Conservation (phyloP, 352 stramenopile species). For the Thalassiosira delicatula region DNA sequence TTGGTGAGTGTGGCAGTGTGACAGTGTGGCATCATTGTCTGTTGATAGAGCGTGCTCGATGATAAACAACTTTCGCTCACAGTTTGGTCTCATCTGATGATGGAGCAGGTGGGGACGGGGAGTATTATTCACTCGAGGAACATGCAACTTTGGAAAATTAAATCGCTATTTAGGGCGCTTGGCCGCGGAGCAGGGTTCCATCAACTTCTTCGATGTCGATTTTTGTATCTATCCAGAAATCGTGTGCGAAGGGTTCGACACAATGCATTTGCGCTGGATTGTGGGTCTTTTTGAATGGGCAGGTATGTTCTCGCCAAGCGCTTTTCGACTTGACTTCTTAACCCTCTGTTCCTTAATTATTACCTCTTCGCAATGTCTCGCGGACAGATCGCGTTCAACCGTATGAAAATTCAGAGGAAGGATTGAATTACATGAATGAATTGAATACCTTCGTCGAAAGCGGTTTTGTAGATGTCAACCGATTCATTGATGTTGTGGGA, state of each 20-base stretch:
- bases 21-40: no score
- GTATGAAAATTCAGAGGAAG: constrained; percentile 28
- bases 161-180: constrained; percentile 50
- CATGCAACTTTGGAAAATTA: constrained; percentile 50
- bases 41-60: no score
- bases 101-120: constrained; percentile 59
- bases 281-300: constrained; percentile 67
- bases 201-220: constrained; percentile 52
- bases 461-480: constrained; percentile 30
- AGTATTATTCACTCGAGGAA: constrained; percentile 28
- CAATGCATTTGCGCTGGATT: constrained; percentile 69
- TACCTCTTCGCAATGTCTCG: no score
- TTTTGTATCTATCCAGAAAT: constrained; percentile 53
- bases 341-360: no score
- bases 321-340: no score
- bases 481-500: constrained; percentile 50
- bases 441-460: constrained; percentile 43
- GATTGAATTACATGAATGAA: constrained; percentile 40
- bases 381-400: constrained; percentile 47
- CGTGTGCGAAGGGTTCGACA: constrained; percentile 51
- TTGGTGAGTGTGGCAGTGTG: no score
- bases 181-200: constrained; percentile 16
- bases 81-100: neutral
- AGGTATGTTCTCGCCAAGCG: no score
- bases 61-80: neutral